A percentile compares a stretch with the other conserved stretches of the same genome.
These are phyloP conservation scores for Skeletonema potamos DNA, from an alignment of 108 stramenopile genomes.

Conservation along the genomic window DNA sequence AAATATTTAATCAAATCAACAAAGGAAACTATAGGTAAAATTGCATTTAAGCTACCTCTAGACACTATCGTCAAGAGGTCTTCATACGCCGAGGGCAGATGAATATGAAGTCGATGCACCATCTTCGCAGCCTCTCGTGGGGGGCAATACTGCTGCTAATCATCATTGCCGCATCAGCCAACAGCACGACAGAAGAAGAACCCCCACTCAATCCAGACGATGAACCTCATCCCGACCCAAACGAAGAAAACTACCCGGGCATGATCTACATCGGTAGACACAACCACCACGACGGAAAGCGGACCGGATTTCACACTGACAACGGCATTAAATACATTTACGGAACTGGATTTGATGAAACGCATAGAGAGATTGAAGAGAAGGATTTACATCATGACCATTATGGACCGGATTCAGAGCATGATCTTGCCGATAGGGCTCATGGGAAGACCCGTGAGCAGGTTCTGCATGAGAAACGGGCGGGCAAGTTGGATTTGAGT, in stretches of 20 bases:
- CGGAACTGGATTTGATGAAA: slow-evolving; percentile 74
- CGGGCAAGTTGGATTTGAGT: slow-evolving; percentile 41
- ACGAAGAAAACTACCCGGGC: slow-evolving; percentile 71
- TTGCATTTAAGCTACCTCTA: too few relatives aligned
- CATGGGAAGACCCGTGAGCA: slow-evolving; percentile 57
- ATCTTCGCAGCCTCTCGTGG: neutral
- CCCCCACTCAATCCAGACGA: neutral
- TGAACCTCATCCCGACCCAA: slow-evolving; percentile 74
- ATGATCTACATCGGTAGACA: slow-evolving; percentile 69
- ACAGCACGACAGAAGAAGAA: neutral
- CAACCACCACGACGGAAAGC: slow-evolving; percentile 36
- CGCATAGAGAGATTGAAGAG: slow-evolving; percentile 66
- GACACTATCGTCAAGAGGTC: too few relatives aligned
- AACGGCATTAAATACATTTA: slow-evolving; percentile 78
- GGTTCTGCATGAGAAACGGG: slow-evolving; percentile 66
- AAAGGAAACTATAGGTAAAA: too few relatives aligned
- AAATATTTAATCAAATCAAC: too few relatives aligned
- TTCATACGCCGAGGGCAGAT: too few relatives aligned
- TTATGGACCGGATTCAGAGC: slow-evolving; percentile 50
- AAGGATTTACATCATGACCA: slow-evolving; percentile 57
- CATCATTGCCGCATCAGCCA: neutral
- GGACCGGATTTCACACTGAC: slow-evolving; percentile 38
- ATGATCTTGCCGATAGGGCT: slow-evolving; percentile 55
- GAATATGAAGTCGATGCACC: neutral
- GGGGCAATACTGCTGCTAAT: neutral